Evolutionary conservation across 2,329 filamentous ascomycete species (phyloP).

Genomic region (Talaromyces sp.): DNA sequence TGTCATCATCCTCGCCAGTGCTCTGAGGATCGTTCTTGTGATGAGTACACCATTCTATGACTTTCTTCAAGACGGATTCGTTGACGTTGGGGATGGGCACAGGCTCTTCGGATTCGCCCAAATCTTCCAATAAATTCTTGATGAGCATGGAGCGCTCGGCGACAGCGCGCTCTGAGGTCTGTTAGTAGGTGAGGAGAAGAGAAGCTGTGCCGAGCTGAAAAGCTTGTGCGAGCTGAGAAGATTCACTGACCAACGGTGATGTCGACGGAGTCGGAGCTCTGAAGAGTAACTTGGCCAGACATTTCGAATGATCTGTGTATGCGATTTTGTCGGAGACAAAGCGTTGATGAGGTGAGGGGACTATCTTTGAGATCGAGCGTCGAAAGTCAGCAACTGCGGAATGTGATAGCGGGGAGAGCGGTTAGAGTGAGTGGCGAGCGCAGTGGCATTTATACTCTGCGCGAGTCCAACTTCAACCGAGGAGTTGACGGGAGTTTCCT

Average conservation of each 20-base stretch:
- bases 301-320: constrained; percentile 3
- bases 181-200: constrained; percentile 36
- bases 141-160: constrained; percentile 91
- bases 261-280: constrained; percentile 50
- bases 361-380: constrained; percentile 6
- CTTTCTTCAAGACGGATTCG: constrained; percentile 88
- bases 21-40: constrained; percentile 86
- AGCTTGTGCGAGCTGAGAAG: constrained; percentile 23
- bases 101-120: constrained; percentile 61
- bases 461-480: background rate
- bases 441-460: background rate
- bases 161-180: constrained; percentile 66
- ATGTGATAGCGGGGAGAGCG: constrained; percentile 4
- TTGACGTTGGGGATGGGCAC: constrained; percentile 75
- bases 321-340: background rate
- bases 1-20: constrained; percentile 81
- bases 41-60: constrained; percentile 96
- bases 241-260: constrained; percentile 49
- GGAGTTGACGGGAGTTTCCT: background rate
- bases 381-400: constrained; percentile 2
- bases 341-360: background rate
- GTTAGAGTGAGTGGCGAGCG: background rate
- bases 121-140: constrained; percentile 97
- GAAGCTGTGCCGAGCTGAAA: background rate
- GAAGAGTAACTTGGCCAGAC: constrained; percentile 38